phyloP scores from a whole-genome alignment of 306 rosid species.

The Prunus dulcis region DNA sequence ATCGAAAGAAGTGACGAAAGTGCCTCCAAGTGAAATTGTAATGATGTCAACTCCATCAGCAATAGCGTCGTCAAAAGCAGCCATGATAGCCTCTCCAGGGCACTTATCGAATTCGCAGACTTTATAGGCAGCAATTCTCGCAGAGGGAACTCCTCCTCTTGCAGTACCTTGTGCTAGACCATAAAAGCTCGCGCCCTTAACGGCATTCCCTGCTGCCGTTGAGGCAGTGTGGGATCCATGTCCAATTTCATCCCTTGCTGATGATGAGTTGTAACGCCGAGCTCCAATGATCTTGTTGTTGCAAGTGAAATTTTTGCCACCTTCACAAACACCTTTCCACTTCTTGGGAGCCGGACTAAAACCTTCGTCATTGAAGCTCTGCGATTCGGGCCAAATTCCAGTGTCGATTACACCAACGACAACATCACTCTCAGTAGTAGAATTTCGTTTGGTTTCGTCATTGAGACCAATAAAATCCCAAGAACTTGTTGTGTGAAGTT shows the following conservation, averaged over 20 bases:
- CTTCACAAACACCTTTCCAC: conserved; percentile 24
- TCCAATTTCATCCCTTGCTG: background rate
- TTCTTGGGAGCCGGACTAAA: conserved; percentile 31
- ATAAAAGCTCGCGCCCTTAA: background rate
- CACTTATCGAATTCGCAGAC: background rate
- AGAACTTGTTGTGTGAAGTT: conserved; percentile 44
- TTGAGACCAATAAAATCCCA: conserved; percentile 44
- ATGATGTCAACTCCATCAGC: conserved; percentile 6
- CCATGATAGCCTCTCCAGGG: background rate
- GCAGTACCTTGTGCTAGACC: background rate
- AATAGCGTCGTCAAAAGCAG: background rate
- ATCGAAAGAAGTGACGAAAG: background rate
- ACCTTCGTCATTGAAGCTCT: conserved; percentile 30
- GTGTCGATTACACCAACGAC: conserved; percentile 36
- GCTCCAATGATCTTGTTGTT: conserved; percentile 24
- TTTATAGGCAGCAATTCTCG: background rate
- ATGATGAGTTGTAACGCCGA: background rate
- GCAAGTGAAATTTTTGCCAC: conserved; percentile 29
- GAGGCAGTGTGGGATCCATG: background rate
- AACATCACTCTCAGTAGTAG: conserved; percentile 17
- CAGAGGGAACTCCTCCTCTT: background rate
- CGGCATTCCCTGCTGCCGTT: background rate
- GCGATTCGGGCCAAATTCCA: conserved; percentile 44
- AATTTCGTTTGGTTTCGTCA: background rate
- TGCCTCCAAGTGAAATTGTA: background rate